These are phyloP conservation scores for Fonsecaea multimorphosa DNA, from an alignment of 2,329 filamentous ascomycete species.

Conservation along the genomic window DNA sequence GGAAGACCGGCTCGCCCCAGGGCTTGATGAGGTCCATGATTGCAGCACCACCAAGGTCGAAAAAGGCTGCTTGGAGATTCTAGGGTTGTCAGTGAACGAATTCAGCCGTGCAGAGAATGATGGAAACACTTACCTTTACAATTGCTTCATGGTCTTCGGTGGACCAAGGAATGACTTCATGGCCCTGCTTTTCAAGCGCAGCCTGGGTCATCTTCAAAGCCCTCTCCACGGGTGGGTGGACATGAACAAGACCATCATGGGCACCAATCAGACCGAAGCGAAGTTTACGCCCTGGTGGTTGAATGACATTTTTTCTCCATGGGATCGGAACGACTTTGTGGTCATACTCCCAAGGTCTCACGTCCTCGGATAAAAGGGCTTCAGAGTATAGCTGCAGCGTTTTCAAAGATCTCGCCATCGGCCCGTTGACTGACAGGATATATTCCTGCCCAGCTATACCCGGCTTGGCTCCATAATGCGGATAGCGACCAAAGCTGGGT, in stretches of 20 bases:
- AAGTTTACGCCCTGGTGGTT: conserved; percentile 46
- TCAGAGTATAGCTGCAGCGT: conserved; percentile 46
- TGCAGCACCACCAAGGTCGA: conserved; percentile 40
- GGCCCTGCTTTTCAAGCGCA: conserved; percentile 46
- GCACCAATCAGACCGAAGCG: conserved; percentile 48
- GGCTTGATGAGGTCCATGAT: conserved; percentile 39
- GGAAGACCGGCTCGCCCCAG: conserved; percentile 42
- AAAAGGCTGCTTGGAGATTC: conserved; percentile 42
- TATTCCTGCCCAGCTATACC: conserved; percentile 50
- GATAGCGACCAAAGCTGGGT: conserved; percentile 49
- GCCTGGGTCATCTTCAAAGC: conserved; percentile 45
- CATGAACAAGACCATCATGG: conserved; percentile 46
- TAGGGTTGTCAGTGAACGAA: conserved; percentile 16
- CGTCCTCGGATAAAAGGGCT: conserved; percentile 44
- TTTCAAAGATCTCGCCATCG: conserved; percentile 47
- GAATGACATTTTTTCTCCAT: conserved; percentile 45
- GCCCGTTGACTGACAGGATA: conserved; percentile 48
- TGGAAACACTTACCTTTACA: conserved; percentile 25
- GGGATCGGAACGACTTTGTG: conserved; percentile 49
- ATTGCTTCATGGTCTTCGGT: conserved; percentile 45
- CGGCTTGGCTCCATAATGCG: conserved; percentile 46
- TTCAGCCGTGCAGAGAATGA: background rate
- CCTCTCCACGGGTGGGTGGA: conserved; percentile 49
- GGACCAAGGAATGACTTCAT: conserved; percentile 46
- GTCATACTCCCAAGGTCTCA: conserved; percentile 48